Percentiles rank a stretch among this genome's conserved stretches.
Conservation (phyloP, 768 basidiomycete species). For the Boletus rubroflammeus region DNA sequence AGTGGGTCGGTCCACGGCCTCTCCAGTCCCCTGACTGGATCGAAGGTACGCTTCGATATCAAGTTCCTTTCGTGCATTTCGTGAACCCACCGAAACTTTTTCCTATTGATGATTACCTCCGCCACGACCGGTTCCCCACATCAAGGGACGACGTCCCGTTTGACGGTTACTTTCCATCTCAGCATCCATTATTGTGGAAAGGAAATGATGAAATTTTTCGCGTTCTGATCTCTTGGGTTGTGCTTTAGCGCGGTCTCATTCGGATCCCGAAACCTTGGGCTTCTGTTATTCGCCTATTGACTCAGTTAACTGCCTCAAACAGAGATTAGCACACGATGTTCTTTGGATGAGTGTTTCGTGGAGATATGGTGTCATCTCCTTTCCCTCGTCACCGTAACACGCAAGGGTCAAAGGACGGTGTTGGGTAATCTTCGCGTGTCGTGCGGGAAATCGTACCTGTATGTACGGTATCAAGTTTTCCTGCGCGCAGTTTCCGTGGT, state of each 20-base stretch:
- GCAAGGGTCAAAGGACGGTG: not conserved
- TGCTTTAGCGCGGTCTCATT: not conserved
- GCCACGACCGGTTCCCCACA: not conserved
- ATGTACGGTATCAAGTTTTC: not conserved
- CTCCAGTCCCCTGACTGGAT: too few species aligned
- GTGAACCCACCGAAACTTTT: not conserved
- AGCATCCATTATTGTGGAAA: slow-evolving; percentile 6
- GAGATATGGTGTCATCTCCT: not conserved
- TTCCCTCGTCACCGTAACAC: not conserved
- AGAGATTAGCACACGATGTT: not conserved
- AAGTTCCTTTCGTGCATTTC: not conserved
- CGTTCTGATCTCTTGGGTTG: not conserved
- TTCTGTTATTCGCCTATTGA: not conserved
- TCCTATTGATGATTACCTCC: too few species aligned
- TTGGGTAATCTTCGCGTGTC: not conserved
- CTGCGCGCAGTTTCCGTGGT: not conserved
- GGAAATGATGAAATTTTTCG: not conserved
- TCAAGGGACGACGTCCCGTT: not conserved
- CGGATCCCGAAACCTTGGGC: too few species aligned
- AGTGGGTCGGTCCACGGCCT: too few species aligned
- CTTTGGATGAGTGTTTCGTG: not conserved
- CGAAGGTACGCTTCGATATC: too few species aligned
- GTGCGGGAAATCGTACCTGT: slow-evolving; percentile 3
- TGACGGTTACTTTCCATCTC: not conserved
- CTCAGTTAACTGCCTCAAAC: not conserved